A percentile compares a stretch with the other conserved stretches of the same genome.
phyloP scores from a whole-genome alignment of 2,329 filamentous ascomycete species.

The Colletotrichum graminicola region DNA sequence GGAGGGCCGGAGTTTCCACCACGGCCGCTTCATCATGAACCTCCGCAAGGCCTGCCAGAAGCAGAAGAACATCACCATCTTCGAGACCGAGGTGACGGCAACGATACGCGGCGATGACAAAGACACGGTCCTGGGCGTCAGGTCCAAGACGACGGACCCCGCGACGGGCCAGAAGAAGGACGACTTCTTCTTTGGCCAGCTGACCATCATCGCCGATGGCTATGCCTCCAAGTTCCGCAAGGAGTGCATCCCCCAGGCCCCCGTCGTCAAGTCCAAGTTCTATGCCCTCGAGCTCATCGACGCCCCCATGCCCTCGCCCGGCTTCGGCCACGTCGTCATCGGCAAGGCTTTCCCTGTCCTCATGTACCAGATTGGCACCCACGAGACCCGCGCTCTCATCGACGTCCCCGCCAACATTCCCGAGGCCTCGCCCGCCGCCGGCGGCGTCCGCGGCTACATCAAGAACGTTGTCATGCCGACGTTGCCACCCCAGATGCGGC shows the following conservation, averaged over 20 bases:
- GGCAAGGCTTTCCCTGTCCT: constrained; percentile 82
- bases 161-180: constrained; percentile 65
- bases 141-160: constrained; percentile 74
- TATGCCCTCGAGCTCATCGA: constrained; percentile 94
- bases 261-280: constrained; percentile 86
- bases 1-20: constrained; percentile 88
- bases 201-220: constrained; percentile 92
- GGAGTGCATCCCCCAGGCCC: constrained; percentile 74
- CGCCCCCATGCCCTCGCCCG: constrained; percentile 78
- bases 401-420: constrained; percentile 86
- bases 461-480: constrained; percentile 82
- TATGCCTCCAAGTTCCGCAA: constrained; percentile 94
- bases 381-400: constrained; percentile 90
- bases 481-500: constrained; percentile 78
- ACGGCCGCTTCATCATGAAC: constrained; percentile 90
- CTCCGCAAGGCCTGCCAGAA: constrained; percentile 80
- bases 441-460: constrained; percentile 89
- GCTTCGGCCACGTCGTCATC: constrained; percentile 90
- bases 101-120: constrained; percentile 78
- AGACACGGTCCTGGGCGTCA: constrained; percentile 84
- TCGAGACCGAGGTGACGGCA: constrained; percentile 88
- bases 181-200: constrained; percentile 87
- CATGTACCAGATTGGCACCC: constrained; percentile 96
- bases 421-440: constrained; percentile 77
- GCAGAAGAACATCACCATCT: constrained; percentile 86